Percentiles rank a stretch among this genome's conserved stretches.
These are phyloP conservation scores for Diplotaxis tenuifolia DNA, from an alignment of 345 rosid genomes.

Conservation along the genomic window DNA sequence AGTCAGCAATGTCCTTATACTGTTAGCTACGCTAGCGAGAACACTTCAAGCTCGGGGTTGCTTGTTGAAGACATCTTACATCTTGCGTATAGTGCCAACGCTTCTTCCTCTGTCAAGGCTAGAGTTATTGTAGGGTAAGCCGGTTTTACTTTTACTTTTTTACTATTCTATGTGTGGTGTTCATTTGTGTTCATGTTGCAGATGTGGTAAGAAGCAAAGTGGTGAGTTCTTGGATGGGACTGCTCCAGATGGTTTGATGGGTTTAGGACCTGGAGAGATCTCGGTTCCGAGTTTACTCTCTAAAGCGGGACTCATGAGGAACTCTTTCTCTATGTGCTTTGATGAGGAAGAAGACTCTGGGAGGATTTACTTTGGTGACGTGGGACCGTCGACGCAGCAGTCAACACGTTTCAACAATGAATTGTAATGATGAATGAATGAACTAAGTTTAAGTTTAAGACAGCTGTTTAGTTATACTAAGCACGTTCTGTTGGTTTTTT, in stretches of 20 bases:
- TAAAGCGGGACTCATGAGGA: conserved; percentile 63
- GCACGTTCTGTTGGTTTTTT: conserved; percentile 12
- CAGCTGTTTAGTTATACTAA: neutral
- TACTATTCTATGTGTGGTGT: neutral
- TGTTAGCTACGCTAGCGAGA: conserved; percentile 45
- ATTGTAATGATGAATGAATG: conserved; percentile 46
- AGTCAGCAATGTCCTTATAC: conserved; percentile 69
- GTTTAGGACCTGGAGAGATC: conserved; percentile 72
- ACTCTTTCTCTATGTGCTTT: conserved; percentile 90
- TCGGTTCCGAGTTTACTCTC: conserved; percentile 84
- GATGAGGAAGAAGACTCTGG: conserved; percentile 78
- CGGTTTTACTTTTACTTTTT: neutral
- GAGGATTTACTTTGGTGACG: conserved; percentile 79
- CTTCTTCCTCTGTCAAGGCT: conserved; percentile 54
- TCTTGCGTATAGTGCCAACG: conserved; percentile 47
- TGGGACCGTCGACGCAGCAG: conserved; percentile 63
- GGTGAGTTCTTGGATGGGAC: conserved; percentile 70
- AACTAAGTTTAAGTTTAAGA: neutral
- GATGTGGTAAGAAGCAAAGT: conserved; percentile 93
- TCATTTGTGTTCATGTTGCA: conserved; percentile 30
- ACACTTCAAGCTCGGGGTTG: conserved; percentile 80
- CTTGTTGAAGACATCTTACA: conserved; percentile 70
- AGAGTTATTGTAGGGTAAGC: conserved; percentile 68
- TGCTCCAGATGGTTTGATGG: conserved; percentile 95
- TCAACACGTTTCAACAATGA: conserved; percentile 64